Evolutionary conservation across 345 rosid species (phyloP).

Genomic region (Gossypium rotundifolium): DNA sequence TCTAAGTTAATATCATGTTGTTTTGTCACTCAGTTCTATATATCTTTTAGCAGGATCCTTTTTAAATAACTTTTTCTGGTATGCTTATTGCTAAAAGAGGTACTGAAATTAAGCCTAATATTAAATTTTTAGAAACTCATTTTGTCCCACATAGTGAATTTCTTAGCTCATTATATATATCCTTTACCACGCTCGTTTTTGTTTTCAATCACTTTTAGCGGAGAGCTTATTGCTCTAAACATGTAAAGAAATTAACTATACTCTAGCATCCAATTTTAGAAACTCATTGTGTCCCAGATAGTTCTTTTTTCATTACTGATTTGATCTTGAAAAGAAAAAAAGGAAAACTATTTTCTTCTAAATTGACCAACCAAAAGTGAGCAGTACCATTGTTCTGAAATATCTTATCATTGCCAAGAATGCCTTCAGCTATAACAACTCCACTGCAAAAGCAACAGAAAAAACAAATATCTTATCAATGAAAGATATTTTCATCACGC

Average conservation of each 20-base stretch:
- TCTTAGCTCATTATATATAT: not conserved
- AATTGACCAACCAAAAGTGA: not conserved
- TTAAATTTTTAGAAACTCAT: not conserved
- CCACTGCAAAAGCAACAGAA: slow-evolving; percentile 58
- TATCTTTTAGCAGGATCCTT: not conserved
- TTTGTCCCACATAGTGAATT: not conserved
- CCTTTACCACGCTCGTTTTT: not conserved
- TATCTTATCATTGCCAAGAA: slow-evolving; percentile 46
- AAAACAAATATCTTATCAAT: slow-evolving; percentile 6
- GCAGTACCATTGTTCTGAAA: slow-evolving; percentile 45
- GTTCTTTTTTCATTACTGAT: not conserved
- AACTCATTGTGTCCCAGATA: not conserved
- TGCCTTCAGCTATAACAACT: slow-evolving; percentile 89
- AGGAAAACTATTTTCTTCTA: not conserved
- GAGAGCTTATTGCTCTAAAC: not conserved
- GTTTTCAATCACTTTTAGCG: not conserved
- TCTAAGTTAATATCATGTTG: not conserved
- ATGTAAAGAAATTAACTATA: not conserved
- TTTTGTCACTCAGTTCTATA: not conserved
- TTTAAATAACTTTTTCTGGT: not conserved
- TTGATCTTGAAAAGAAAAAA: not conserved
- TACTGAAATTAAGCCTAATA: not conserved
- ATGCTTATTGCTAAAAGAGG: not conserved
- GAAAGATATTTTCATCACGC: not conserved
- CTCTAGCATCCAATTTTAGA: not conserved